phyloP scores from a whole-genome alignment of 805 yeast genomes.

The Kluyveromyces aestuarii region DNA sequence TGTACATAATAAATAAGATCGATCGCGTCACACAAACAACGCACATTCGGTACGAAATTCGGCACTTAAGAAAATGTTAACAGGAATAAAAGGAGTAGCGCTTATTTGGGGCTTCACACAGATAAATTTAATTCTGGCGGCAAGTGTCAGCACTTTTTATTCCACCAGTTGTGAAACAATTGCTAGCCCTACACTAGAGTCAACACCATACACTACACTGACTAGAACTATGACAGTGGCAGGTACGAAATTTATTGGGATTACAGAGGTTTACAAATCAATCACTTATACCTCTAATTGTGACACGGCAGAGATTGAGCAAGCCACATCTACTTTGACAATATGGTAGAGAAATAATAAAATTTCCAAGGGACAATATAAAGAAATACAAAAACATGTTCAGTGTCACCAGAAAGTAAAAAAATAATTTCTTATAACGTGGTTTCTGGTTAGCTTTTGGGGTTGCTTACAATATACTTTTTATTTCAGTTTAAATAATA shows the following conservation, averaged over 20 bases:
- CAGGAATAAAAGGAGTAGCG: not conserved
- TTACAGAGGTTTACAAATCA: slow-evolving; percentile 17
- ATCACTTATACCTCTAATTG: slow-evolving; percentile 19
- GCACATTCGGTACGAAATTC: no score
- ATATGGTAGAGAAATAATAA: not conserved
- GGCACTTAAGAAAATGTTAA: not conserved
- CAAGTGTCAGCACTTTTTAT: not conserved
- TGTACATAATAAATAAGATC: no score
- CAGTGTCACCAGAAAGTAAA: not conserved
- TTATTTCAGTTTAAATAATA: no score
- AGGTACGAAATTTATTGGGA: slow-evolving; percentile 13
- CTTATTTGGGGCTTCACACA: not conserved
- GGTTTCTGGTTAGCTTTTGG: not conserved
- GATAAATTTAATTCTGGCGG: not conserved
- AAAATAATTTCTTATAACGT: not conserved
- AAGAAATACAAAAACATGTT: not conserved
- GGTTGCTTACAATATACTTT: not conserved
- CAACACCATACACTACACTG: slow-evolving; percentile 17
- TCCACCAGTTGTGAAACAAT: slow-evolving; percentile 13
- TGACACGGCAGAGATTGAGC: slow-evolving; percentile 4
- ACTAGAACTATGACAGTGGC: slow-evolving; percentile 11
- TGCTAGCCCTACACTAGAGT: slow-evolving; percentile 15
- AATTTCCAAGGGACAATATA: not conserved
- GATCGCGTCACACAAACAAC: no score
- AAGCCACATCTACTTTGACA: slow-evolving; percentile 1